Conservation (phyloP, 805 yeast genomes). For the Maudiozyma barnettii region DNA sequence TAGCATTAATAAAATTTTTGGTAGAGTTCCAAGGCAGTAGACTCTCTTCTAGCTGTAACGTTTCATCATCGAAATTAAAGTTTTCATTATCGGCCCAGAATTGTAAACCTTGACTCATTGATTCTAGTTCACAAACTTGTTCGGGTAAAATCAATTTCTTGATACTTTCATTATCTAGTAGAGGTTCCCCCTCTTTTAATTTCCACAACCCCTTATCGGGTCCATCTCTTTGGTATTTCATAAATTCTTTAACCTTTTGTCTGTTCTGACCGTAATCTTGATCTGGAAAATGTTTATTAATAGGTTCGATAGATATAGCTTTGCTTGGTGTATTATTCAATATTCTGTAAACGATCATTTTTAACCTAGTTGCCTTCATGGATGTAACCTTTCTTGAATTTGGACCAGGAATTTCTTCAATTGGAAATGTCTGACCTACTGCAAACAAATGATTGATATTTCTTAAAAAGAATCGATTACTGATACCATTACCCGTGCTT, state of each 20-base stretch:
- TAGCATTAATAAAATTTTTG: constrained; percentile 81
- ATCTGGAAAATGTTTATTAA: constrained; percentile 88
- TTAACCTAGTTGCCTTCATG: constrained; percentile 79
- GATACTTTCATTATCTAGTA: constrained; percentile 69
- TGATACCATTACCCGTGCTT: constrained; percentile 71
- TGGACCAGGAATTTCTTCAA: constrained; percentile 93
- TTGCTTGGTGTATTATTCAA: constrained; percentile 65
- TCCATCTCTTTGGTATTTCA: constrained; percentile 94
- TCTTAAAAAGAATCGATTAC: constrained; percentile 60
- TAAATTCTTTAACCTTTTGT: constrained; percentile 89
- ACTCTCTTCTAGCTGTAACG: constrained; percentile 69
- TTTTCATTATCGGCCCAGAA: constrained; percentile 70
- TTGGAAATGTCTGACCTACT: constrained; percentile 90
- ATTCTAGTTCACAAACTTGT: constrained; percentile 75
- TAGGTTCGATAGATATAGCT: constrained; percentile 75
- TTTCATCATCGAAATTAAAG: constrained; percentile 37
- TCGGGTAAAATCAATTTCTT: constrained; percentile 86
- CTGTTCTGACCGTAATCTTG: constrained; percentile 96
- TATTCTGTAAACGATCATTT: constrained; percentile 87
- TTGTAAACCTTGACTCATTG: constrained; percentile 93
- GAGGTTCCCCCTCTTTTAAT: constrained; percentile 52
- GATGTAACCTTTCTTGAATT: constrained; percentile 94
- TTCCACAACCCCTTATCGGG: constrained; percentile 95
- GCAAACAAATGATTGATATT: constrained; percentile 64
- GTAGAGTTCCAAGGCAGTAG: constrained; percentile 92